These are phyloP conservation scores for Fusarium lyarnte DNA, from an alignment of 2,329 filamentous ascomycete genomes.

Conservation along the genomic window DNA sequence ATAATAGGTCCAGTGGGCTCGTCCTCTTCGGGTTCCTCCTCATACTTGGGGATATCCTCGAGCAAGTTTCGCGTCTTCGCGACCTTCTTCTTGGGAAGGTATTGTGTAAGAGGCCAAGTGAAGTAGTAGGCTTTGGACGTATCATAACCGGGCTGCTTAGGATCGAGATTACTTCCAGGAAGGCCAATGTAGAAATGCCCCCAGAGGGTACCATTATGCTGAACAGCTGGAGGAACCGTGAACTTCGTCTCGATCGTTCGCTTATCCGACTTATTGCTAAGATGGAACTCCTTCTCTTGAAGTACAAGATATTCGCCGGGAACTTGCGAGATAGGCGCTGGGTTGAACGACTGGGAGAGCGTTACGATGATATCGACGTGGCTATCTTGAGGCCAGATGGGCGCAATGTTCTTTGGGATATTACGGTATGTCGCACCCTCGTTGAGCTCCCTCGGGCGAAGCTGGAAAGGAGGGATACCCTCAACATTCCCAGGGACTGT, in stretches of 20 bases:
- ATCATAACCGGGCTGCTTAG: constrained; percentile 76
- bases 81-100: constrained; percentile 89
- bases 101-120: constrained; percentile 84
- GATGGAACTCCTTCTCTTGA: constrained; percentile 80
- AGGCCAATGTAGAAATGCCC: constrained; percentile 92
- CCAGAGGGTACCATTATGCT: constrained; percentile 93
- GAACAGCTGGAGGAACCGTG: constrained; percentile 78
- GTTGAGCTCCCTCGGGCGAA: constrained; percentile 69
- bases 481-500: constrained; percentile 63
- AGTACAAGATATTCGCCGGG: constrained; percentile 77
- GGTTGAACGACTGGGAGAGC: constrained; percentile 77
- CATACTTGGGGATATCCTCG: constrained; percentile 55
- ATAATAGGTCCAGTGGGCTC: constrained; percentile 74
- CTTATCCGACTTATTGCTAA: constrained; percentile 82
- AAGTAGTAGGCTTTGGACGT: constrained; percentile 83
- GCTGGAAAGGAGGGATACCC: constrained; percentile 70
- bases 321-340: constrained; percentile 72
- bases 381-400: constrained; percentile 86
- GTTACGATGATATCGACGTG: constrained; percentile 86
- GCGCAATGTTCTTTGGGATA: constrained; percentile 77
- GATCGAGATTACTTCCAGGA: constrained; percentile 79
- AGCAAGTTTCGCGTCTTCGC: constrained; percentile 89
- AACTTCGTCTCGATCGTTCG: constrained; percentile 82
- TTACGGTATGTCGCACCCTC: constrained; percentile 70
- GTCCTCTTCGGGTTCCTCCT: constrained; percentile 60